These are phyloP conservation scores for Thermothelomyces thermophilus DNA, from an alignment of 2,329 filamentous ascomycete genomes.

Conservation along the genomic window DNA sequence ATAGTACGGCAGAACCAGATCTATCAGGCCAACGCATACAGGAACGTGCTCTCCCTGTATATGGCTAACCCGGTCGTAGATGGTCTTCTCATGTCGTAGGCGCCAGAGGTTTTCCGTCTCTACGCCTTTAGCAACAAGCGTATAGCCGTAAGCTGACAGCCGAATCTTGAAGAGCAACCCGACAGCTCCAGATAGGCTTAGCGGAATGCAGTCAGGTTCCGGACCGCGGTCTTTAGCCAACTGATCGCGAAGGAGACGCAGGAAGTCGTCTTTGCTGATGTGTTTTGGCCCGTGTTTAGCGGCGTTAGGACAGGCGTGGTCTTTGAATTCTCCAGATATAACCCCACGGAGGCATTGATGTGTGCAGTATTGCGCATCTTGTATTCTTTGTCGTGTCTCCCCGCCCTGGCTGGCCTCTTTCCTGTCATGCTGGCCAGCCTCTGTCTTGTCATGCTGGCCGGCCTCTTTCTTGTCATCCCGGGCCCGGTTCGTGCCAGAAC, in stretches of 20 bases:
- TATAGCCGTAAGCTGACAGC: constrained; percentile 32
- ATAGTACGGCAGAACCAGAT: constrained; percentile 29
- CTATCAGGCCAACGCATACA: constrained; percentile 30
- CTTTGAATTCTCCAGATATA: constrained; percentile 20
- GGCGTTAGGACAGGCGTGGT: constrained; percentile 27
- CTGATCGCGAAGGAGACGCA: constrained; percentile 24
- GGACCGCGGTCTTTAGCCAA: constrained; percentile 28
- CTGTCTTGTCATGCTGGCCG: constrained; percentile 4
- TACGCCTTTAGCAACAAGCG: constrained; percentile 35
- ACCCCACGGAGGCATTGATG: constrained; percentile 27
- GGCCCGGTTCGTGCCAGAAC: constrained; percentile 5
- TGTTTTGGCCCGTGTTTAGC: constrained; percentile 24
- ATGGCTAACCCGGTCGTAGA: constrained; percentile 28
- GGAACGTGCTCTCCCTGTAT: constrained; percentile 33
- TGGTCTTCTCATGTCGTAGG: constrained; percentile 28
- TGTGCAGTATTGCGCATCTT: constrained; percentile 27
- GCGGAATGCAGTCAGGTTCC: constrained; percentile 28
- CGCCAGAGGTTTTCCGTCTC: constrained; percentile 21
- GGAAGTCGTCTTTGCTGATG: constrained; percentile 26
- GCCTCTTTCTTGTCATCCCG: constrained; percentile 6
- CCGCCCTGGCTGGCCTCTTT: constrained; percentile 4
- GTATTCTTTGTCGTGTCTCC: constrained; percentile 16
- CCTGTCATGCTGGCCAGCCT: constrained; percentile 9
- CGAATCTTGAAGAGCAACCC: constrained; percentile 35
- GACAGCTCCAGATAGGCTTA: constrained; percentile 28